Base-by-base conservation (phyloP, 129 eudicot species). In the Centrapalus pauciflorus region DNA sequence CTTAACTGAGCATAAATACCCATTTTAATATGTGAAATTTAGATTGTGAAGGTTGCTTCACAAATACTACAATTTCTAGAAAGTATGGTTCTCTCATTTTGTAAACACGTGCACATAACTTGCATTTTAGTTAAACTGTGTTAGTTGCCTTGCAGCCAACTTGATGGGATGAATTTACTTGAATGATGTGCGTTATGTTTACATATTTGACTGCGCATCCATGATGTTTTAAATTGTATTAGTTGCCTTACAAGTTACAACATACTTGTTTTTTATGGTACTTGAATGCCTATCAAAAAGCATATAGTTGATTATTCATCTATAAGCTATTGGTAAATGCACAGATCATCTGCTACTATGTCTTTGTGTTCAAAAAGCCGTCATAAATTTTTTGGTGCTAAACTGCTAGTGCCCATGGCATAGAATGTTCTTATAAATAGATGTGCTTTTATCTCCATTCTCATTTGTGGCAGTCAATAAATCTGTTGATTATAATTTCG, bases 401-500 rank as follows among this genome's bases (percentile, higher is more conserved):
- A n/a, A n/a, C n/a, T n/a, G n/a, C n/a, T 59, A 32, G 65, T 59
- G 65, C 27, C 16, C 26, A 14, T 59, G 65, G 30, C 26, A 14
- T 59, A 45, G 30, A 59, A 14, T 23, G 32, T 59, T 33, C 63
- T 25, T 56, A 24, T 7, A 29, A 27, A 59, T 59, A 59, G 26
- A 17, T 8, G 28, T 5, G 46, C 7, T 21, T 30, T 32, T 32
- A 33, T 59, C 14, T 32, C n/a, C 65, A 59, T 59, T 33, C 24
- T 59, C 46, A 8, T 33, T 16, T 59, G 26, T 59, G 64, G 46
- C 33, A 32, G 14, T 33, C 14, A 33, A 59, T 59, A 30, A 30
- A 32, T 59, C 65, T 59, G 46, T 32, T 59, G 33, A 59, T 59
- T 59, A 59, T 59, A 3, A 17, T 9, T 43, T 59, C 45, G 30